Evolutionary conservation across 2,329 filamentous ascomycete genomes (phyloP), one percentile per base, ranked within the genome.

Genomic region (Trichophyton schoenleinii): DNA sequence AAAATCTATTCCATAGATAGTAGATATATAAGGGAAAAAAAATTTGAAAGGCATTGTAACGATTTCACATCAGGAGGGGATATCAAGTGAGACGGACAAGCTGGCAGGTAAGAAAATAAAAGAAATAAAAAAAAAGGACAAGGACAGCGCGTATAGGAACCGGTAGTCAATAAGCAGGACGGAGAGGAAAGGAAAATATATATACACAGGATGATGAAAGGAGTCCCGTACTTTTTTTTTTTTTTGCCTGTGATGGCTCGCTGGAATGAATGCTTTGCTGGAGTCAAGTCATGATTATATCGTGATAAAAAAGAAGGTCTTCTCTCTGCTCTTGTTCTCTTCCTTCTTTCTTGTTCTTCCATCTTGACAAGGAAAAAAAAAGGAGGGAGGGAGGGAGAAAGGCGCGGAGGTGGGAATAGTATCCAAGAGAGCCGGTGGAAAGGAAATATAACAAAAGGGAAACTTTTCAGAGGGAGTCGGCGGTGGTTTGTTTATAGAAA

Each of bases 1-100:
- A 38, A 31, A 53, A 53, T 60, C 20, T 36, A 46, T 60, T 36
- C 36, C 44, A 22, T 52, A 34, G 58, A 42, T 34, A 46, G 11
- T n/a, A 28, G 53, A 61, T 52, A 61, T 36, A 22, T 34, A 36
- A 48, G 2, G 15, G 46, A 48, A 57, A 28, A 55, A 48, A 60
- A 18, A 62, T 62, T 59, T 38, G 8, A 57, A 60, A 63, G 60
- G 31, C 59, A 64, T 60, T 62, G 64, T 61, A 63, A 60, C 60
- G 49, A 62, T 61, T 63, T 28, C 57, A 58, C 42, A 42, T 34
- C 20, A 38, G n/a, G 36, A 15, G 28, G 25, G 46, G 20, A 44
- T 59, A 20, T 28, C 20, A 59, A 42, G 34, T 28, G 3, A 52
- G 57, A 60, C 62, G 48, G 49, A 64, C 34, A 60, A 59, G 42